phyloP scores from a whole-genome alignment of 768 basidiomycete genomes.

The Suillus weaverae region DNA sequence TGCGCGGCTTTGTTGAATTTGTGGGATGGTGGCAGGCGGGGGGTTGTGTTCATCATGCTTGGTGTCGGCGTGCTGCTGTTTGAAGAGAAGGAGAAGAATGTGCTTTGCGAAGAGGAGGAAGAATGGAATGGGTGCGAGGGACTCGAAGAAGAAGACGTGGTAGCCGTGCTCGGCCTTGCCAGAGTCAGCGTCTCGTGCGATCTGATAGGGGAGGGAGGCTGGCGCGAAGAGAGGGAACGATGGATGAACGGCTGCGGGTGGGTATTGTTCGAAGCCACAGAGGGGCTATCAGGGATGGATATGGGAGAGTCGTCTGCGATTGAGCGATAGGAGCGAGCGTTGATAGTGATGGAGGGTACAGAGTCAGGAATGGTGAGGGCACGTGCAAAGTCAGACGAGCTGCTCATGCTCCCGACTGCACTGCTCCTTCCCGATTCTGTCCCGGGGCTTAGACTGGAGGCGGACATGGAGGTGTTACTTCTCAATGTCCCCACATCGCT shows the following conservation, averaged over 20 bases:
- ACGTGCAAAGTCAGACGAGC: neutral
- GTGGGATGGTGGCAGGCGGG: neutral
- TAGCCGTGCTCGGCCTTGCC: neutral
- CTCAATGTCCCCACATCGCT: constrained; percentile 1
- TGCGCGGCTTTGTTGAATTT: neutral
- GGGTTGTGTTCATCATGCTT: neutral
- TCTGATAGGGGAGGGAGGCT: neutral
- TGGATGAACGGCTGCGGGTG: neutral
- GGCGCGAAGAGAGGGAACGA: neutral
- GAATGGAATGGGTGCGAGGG: neutral
- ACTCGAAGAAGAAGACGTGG: neutral
- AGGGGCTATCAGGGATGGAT: neutral
- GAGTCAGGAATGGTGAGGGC: neutral
- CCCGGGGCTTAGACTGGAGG: neutral
- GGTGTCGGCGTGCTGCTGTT: neutral
- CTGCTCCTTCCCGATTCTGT: neutral
- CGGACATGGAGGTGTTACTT: neutral
- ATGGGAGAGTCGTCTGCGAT: constrained; percentile 18
- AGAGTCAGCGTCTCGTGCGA: neutral
- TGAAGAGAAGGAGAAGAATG: neutral
- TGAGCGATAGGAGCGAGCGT: neutral
- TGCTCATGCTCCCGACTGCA: neutral
- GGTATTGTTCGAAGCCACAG: neutral
- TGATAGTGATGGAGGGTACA: neutral
- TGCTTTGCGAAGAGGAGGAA: neutral